Percentiles rank a stretch among this genome's conserved stretches.
phyloP scores from a whole-genome alignment of 108 stramenopile genomes.

The Nannochloropsis gaditana region DNA sequence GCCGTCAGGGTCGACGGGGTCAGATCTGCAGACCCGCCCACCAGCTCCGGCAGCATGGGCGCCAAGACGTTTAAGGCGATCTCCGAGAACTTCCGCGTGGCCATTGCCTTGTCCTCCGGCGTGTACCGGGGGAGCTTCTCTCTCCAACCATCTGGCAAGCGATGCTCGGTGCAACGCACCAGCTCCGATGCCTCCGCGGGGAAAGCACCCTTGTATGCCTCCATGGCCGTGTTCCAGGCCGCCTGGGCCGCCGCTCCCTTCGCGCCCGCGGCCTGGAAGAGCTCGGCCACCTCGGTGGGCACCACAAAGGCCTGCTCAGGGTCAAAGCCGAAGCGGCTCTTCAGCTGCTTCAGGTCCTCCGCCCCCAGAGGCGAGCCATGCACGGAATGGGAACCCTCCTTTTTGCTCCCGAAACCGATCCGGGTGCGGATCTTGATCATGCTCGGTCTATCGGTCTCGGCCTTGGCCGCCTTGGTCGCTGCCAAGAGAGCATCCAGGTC shows the following conservation, averaged over 20 bases:
- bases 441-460: slow-evolving; percentile 72
- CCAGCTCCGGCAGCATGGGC: slow-evolving; percentile 76
- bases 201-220: slow-evolving; percentile 62
- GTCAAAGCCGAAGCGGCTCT: slow-evolving; percentile 77
- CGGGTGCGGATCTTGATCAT: slow-evolving; percentile 83
- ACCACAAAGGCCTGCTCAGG: slow-evolving; percentile 91
- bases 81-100: slow-evolving; percentile 76
- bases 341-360: slow-evolving; percentile 81
- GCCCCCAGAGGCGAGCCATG: slow-evolving; percentile 91
- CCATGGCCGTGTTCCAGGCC: slow-evolving; percentile 68
- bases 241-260: slow-evolving; percentile 28
- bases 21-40: slow-evolving; percentile 96
- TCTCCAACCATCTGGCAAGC: slow-evolving; percentile 70
- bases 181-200: slow-evolving; percentile 84
- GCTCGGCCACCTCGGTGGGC: slow-evolving; percentile 75
- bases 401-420: slow-evolving; percentile 84
- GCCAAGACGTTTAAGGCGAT: slow-evolving; percentile 72
- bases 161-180: slow-evolving; percentile 69
- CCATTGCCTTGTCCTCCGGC: slow-evolving; percentile 66
- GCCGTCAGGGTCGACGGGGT: slow-evolving; percentile 83
- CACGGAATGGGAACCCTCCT: slow-evolving; percentile 64
- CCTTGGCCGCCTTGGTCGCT: slow-evolving; percentile 73
- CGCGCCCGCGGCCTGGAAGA: slow-evolving; percentile 62
- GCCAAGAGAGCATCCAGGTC: slow-evolving; percentile 57
- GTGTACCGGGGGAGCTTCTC: slow-evolving; percentile 76